A percentile compares a stretch with the other conserved stretches of the same genome.
phyloP scores from a whole-genome alignment of 805 yeast species.

The Millerozyma acaciae region DNA sequence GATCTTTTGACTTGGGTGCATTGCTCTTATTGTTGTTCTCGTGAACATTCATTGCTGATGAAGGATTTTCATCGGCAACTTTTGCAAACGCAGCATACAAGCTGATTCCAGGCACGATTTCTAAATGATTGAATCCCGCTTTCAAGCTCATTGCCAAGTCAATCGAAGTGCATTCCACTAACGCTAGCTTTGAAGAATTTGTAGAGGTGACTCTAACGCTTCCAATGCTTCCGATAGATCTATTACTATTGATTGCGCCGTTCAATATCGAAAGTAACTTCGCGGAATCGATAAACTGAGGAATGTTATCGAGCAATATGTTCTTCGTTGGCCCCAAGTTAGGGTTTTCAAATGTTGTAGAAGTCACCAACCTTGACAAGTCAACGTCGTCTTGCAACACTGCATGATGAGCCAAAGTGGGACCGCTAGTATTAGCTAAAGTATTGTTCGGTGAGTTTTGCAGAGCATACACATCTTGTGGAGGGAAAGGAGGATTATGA shows the following conservation, averaged over 20 bases:
- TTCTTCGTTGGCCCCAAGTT: conserved; percentile 73
- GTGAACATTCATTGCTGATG: conserved; percentile 1
- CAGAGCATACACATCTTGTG: conserved; percentile 6
- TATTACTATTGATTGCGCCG: conserved; percentile 17
- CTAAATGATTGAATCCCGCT: conserved; percentile 75
- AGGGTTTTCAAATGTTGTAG: conserved; percentile 70
- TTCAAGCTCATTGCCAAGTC: conserved; percentile 80
- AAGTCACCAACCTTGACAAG: conserved; percentile 54
- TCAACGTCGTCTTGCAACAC: conserved; percentile 55
- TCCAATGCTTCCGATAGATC: conserved; percentile 12
- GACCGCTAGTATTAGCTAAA: conserved; percentile 1
- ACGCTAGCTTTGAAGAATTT: conserved; percentile 22
- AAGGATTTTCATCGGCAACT: conserved; percentile 34
- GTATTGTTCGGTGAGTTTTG: conserved; percentile 6
- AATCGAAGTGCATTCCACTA: conserved; percentile 67
- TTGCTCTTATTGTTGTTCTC: background rate
- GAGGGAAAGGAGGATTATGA: conserved; percentile 12
- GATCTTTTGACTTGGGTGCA: background rate
- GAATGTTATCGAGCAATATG: conserved; percentile 76
- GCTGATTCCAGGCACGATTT: conserved; percentile 72
- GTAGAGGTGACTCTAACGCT: conserved; percentile 19
- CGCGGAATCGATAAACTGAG: conserved; percentile 58
- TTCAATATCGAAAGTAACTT: conserved; percentile 25
- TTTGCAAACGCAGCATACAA: conserved; percentile 84
- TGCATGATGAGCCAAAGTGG: conserved; percentile 12